phyloP scores from a whole-genome alignment of 352 stramenopile genomes.

The Globisporangium nodosum region DNA sequence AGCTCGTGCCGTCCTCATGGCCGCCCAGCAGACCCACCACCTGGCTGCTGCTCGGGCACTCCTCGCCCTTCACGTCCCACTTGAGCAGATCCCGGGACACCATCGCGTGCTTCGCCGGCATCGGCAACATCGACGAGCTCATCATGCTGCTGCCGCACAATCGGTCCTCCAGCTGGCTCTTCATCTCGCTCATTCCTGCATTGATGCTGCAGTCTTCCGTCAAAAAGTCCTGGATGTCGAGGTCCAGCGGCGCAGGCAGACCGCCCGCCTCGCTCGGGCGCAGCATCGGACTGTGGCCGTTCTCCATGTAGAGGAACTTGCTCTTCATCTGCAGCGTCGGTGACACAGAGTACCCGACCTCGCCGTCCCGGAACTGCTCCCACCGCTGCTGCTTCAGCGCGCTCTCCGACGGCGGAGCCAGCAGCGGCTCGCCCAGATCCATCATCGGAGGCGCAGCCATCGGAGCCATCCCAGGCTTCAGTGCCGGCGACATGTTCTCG shows the following conservation, averaged over 20 bases:
- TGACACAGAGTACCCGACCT: constrained; percentile 34
- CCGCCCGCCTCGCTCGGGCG: constrained; percentile 18
- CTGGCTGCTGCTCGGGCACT: constrained; percentile 18
- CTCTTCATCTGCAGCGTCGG: constrained; percentile 41
- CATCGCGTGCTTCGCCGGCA: constrained; percentile 47
- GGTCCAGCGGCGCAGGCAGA: constrained; percentile 31
- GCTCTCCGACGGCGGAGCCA: constrained; percentile 14
- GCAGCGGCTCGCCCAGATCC: constrained; percentile 38
- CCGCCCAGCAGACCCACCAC: constrained; percentile 17
- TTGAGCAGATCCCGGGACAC: constrained; percentile 71
- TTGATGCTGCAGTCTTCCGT: constrained; percentile 75
- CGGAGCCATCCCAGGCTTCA: constrained; percentile 67
- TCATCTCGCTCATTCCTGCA: constrained; percentile 26
- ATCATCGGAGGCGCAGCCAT: constrained; percentile 40
- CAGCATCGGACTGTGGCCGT: constrained; percentile 13
- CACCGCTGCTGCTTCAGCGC: constrained; percentile 14
- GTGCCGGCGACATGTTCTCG: constrained; percentile 81
- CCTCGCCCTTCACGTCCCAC: constrained; percentile 30
- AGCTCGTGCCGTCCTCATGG: constrained; percentile 31
- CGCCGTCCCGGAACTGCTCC: constrained; percentile 22
- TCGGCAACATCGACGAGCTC: constrained; percentile 14
- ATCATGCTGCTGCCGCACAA: constrained; percentile 16
- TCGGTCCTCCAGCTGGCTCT: constrained; percentile 34
- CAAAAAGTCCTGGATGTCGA: constrained; percentile 79
- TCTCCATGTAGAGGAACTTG: constrained; percentile 34